Conservation (phyloP, 1,139 yeast genomes). For the Saccharomyces hybrid region DNA sequence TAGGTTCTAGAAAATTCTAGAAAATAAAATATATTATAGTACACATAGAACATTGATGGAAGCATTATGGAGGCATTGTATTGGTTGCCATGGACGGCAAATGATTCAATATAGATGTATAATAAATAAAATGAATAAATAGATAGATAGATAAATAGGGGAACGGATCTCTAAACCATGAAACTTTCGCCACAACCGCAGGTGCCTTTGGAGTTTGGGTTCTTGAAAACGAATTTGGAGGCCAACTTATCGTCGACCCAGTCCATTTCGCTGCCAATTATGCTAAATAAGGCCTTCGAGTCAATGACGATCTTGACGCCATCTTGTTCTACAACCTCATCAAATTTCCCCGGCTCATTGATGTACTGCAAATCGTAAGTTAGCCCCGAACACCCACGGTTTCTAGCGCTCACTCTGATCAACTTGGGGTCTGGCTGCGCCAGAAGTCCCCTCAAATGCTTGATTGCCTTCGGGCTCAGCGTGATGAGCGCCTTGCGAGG, state of each 20-base stretch:
- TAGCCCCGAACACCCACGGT: conserved; percentile 94
- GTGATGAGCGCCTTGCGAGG: conserved; percentile 89
- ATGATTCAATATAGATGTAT: background rate
- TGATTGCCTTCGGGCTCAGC: conserved; percentile 63
- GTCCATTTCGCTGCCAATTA: conserved; percentile 97
- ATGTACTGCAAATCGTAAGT: conserved; percentile 90
- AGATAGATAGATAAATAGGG: conserved; percentile 4
- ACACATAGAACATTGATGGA: background rate
- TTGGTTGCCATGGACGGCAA: background rate
- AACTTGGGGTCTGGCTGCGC: conserved; percentile 82
- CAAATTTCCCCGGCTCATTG: conserved; percentile 82
- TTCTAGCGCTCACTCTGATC: conserved; percentile 88
- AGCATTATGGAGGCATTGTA: conserved; percentile 5
- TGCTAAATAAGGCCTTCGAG: conserved; percentile 89
- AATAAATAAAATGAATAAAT: conserved; percentile 1
- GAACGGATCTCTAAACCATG: conserved; percentile 5
- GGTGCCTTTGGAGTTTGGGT: conserved; percentile 94
- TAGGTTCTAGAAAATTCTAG: background rate
- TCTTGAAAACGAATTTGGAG: conserved; percentile 81
- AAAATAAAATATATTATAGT: background rate
- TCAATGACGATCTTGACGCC: conserved; percentile 90
- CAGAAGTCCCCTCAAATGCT: conserved; percentile 58
- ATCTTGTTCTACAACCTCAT: conserved; percentile 86
- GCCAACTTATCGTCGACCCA: conserved; percentile 92
- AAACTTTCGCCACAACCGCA: conserved; percentile 99